Conservation (phyloP, 176 grass and related monocot genomes). For the Eremochloa ophiuroides region DNA sequence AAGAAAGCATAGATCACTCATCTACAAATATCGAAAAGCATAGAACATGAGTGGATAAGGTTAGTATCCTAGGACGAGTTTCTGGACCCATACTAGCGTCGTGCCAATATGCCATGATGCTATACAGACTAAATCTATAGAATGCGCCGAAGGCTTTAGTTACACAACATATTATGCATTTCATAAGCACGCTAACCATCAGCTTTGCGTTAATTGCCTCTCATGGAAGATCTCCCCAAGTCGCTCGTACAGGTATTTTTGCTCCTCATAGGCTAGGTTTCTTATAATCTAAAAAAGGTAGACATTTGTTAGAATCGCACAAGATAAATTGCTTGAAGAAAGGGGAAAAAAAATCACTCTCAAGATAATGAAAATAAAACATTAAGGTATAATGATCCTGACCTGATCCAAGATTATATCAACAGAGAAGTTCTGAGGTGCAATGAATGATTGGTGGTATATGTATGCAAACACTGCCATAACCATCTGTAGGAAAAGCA, state of each 20-base stretch:
- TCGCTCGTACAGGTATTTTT: conserved; percentile 67
- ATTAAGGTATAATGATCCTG: background rate
- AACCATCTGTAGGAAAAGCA: conserved; percentile 80
- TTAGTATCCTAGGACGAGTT: too few relatives aligned
- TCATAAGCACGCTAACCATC: conserved; percentile 15
- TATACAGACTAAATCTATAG: conserved; percentile 50
- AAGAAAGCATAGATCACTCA: too few relatives aligned
- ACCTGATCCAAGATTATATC: conserved; percentile 93
- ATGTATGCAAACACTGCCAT: conserved; percentile 99
- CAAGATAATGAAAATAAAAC: background rate
- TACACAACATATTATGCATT: conserved; percentile 19
- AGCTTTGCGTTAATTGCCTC: conserved; percentile 53
- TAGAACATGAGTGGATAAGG: too few relatives aligned
- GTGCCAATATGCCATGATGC: conserved; percentile 19
- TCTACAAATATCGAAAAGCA: too few relatives aligned
- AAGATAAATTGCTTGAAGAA: background rate
- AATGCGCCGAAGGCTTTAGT: background rate
- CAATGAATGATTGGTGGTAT: conserved; percentile 96
- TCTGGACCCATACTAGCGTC: too few relatives aligned
- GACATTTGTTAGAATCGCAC: background rate
- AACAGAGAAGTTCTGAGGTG: conserved; percentile 72
- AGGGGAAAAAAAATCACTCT: conserved; percentile 13
- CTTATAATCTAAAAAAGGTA: conserved; percentile 47
- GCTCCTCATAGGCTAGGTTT: conserved; percentile 86
- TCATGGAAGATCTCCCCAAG: conserved; percentile 58